Evolutionary conservation across 352 stramenopile genomes (phyloP).

Genomic region (Globisporangium abappressorium): DNA sequence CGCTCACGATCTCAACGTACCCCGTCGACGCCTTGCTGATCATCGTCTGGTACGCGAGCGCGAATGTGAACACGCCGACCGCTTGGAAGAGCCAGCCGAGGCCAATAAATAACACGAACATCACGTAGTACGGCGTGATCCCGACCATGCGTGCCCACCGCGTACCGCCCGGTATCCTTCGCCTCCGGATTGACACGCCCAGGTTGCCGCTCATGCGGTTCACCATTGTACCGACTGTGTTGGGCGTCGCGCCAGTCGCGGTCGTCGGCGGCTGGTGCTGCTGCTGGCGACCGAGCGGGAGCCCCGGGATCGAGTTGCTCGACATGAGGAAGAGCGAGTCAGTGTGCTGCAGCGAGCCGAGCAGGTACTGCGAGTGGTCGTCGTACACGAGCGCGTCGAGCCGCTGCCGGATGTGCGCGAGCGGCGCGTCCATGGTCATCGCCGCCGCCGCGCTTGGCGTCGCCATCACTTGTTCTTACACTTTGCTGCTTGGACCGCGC

Average conservation of each 20-base stretch:
- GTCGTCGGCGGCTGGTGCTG: not conserved
- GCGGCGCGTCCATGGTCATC: slow-evolving; percentile 31
- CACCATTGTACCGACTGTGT: not conserved
- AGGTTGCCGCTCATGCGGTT: slow-evolving; percentile 11
- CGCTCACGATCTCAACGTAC: not conserved
- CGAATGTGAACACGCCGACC: slow-evolving; percentile 30
- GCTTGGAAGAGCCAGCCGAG: slow-evolving; percentile 47
- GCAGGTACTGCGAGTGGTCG: slow-evolving; percentile 41
- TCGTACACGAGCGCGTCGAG: slow-evolving; percentile 55
- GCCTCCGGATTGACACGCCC: slow-evolving; percentile 24
- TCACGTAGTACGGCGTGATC: slow-evolving; percentile 46
- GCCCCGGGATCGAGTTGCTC: slow-evolving; percentile 6
- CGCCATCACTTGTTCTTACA: not conserved
- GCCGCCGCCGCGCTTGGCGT: slow-evolving; percentile 5
- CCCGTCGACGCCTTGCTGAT: not conserved
- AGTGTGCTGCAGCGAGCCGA: slow-evolving; percentile 30
- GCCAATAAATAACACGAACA: slow-evolving; percentile 41
- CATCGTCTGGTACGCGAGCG: slow-evolving; percentile 14
- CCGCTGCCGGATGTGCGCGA: slow-evolving; percentile 46
- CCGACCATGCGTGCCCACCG: slow-evolving; percentile 28
- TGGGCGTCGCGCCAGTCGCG: not conserved
- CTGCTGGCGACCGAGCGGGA: slow-evolving; percentile 2
- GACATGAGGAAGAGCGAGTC: slow-evolving; percentile 20
- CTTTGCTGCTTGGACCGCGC: not conserved
- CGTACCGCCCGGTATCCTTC: slow-evolving; percentile 10